Percentiles rank a stretch among this genome's conserved stretches.
Evolutionary conservation across 1,139 yeast genomes (phyloP).

Genomic region (Candida neerlandica): DNA sequence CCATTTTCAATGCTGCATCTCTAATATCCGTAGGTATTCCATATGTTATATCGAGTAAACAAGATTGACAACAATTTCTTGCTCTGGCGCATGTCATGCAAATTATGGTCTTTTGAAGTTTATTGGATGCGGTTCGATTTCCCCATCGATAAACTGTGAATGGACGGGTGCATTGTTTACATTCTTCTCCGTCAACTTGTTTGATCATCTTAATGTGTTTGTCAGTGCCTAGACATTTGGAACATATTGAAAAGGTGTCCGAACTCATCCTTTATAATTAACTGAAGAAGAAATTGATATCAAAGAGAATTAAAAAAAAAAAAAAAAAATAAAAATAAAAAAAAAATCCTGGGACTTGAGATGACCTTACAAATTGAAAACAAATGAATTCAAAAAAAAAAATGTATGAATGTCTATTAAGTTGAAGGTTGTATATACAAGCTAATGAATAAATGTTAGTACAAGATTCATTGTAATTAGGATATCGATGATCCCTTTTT

Average conservation of each 20-base stretch:
- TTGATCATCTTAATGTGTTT: constrained; percentile 70
- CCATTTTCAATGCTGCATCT: constrained; percentile 80
- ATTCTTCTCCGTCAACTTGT: constrained; percentile 74
- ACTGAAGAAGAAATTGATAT: not conserved
- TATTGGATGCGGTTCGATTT: constrained; percentile 34
- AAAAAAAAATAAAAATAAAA: not conserved
- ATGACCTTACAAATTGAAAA: not conserved
- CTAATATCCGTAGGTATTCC: constrained; percentile 77
- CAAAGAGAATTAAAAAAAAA: constrained; percentile 1
- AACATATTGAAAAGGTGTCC: constrained; percentile 52
- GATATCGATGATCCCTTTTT: not conserved
- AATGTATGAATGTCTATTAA: constrained; percentile 2
- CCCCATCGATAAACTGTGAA: constrained; percentile 82
- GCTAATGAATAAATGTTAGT: not conserved
- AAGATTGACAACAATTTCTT: constrained; percentile 83
- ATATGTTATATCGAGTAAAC: constrained; percentile 79
- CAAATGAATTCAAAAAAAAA: not conserved
- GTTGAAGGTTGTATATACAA: not conserved
- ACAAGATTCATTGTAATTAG: not conserved
- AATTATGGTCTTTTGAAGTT: constrained; percentile 55
- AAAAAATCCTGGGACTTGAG: not conserved
- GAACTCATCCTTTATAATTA: constrained; percentile 9
- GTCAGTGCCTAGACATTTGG: constrained; percentile 67
- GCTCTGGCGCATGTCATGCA: constrained; percentile 80
- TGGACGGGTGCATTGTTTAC: constrained; percentile 80